phyloP scores from a whole-genome alignment of 306 rosid genomes.

The Carpinus viminea region DNA sequence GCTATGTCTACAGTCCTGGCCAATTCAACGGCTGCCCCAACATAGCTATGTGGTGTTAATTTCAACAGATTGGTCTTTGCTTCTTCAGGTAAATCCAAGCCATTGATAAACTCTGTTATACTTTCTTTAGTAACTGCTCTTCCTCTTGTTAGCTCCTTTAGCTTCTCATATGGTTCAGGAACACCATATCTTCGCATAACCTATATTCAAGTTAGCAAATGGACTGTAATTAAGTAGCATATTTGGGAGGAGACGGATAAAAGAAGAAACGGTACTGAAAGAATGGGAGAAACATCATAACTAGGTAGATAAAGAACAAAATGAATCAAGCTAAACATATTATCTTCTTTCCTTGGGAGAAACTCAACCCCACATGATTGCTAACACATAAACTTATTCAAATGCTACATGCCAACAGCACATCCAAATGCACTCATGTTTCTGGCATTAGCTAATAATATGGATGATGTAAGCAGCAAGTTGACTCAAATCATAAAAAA shows the following conservation, averaged over 20 bases:
- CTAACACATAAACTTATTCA: not conserved
- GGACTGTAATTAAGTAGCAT: no score
- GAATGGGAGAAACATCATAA: not conserved
- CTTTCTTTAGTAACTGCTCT: slow-evolving; percentile 75
- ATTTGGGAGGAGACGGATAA: not conserved
- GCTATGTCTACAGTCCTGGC: slow-evolving; percentile 56
- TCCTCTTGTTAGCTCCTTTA: slow-evolving; percentile 87
- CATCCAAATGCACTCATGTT: no score
- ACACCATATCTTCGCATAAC: slow-evolving; percentile 95
- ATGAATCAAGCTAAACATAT: not conserved
- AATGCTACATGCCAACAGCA: not conserved
- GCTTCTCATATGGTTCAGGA: slow-evolving; percentile 93
- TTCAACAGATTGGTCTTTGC: slow-evolving; percentile 64
- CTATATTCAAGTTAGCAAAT: slow-evolving; percentile 33
- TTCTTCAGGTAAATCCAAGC: slow-evolving; percentile 67
- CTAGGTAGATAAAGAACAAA: not conserved
- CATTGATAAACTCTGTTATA: slow-evolving; percentile 67
- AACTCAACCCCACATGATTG: not conserved
- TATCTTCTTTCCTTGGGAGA: not conserved
- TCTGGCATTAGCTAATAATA: not conserved
- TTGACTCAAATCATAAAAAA: not conserved
- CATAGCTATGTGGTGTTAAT: slow-evolving; percentile 74
- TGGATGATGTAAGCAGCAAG: not conserved
- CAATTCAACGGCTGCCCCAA: slow-evolving; percentile 82
- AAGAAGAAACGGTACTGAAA: not conserved